These are phyloP conservation scores for Scedosporium boydii DNA, from an alignment of 2,329 filamentous ascomycete species.

Conservation along the genomic window DNA sequence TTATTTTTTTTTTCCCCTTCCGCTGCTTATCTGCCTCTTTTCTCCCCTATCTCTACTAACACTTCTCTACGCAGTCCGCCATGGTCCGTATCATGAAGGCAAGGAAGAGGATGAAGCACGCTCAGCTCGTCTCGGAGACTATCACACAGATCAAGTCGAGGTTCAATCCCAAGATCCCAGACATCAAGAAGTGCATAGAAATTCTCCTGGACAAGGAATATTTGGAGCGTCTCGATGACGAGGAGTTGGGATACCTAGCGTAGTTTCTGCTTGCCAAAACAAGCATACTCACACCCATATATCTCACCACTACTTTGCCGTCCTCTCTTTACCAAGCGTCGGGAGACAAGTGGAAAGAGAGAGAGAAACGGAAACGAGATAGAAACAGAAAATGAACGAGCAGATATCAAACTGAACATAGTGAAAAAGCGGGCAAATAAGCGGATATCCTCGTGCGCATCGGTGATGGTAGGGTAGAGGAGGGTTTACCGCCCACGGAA, in stretches of 20 bases:
- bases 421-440: too few relatives aligned
- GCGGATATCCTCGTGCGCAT: too few relatives aligned
- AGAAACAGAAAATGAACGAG: too few relatives aligned
- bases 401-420: too few relatives aligned
- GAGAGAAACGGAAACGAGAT: too few relatives aligned
- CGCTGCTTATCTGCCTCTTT: background rate
- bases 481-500: too few relatives aligned
- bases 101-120: constrained; percentile 97
- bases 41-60: constrained; percentile 14
- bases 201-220: constrained; percentile 98
- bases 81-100: constrained; percentile 99
- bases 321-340: too few relatives aligned
- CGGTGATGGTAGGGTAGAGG: too few relatives aligned
- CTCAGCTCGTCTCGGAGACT: constrained; percentile 85
- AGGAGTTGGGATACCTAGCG: constrained; percentile 89
- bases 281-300: background rate
- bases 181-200: constrained; percentile 99
- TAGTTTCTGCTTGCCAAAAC: constrained; percentile 29
- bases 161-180: constrained; percentile 83
- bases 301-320: too few relatives aligned
- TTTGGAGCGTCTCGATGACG: constrained; percentile 86
- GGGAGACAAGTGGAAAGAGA: too few relatives aligned
- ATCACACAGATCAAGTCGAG: constrained; percentile 90
- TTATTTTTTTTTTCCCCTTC: background rate
- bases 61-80: constrained; percentile 56